phyloP scores from a whole-genome alignment of 768 basidiomycete genomes.

The Psilocybe cyanescens region DNA sequence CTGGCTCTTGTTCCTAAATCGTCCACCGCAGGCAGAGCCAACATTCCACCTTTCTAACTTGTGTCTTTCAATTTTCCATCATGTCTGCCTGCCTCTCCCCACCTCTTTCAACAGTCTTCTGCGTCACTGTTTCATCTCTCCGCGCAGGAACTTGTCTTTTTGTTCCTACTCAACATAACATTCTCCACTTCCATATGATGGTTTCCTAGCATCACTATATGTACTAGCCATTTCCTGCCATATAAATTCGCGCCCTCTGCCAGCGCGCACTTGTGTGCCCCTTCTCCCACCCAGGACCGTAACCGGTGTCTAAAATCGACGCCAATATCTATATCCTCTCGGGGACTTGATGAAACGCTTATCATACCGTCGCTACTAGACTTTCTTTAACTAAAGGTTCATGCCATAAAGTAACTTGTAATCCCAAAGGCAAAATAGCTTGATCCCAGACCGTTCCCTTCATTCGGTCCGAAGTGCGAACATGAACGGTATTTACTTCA shows the following conservation, averaged over 20 bases:
- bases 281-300: too few relatives aligned
- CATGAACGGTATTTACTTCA: background rate
- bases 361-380: background rate
- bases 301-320: too few relatives aligned
- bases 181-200: background rate
- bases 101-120: background rate
- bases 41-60: too few relatives aligned
- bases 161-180: background rate
- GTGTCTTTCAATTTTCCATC: background rate
- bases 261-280: too few relatives aligned
- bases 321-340: background rate
- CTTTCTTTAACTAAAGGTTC: too few relatives aligned
- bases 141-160: background rate
- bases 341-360: background rate
- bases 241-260: background rate
- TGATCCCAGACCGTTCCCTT: too few relatives aligned
- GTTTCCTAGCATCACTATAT: background rate
- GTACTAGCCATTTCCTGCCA: background rate
- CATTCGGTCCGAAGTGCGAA: background rate
- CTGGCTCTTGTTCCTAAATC: too few relatives aligned
- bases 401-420: too few relatives aligned
- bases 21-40: too few relatives aligned
- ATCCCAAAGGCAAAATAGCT: too few relatives aligned
- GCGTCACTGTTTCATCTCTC: background rate
- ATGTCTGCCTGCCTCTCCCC: background rate